Conservation (phyloP, 768 basidiomycete species). For the Mycena sanguinolenta region DNA sequence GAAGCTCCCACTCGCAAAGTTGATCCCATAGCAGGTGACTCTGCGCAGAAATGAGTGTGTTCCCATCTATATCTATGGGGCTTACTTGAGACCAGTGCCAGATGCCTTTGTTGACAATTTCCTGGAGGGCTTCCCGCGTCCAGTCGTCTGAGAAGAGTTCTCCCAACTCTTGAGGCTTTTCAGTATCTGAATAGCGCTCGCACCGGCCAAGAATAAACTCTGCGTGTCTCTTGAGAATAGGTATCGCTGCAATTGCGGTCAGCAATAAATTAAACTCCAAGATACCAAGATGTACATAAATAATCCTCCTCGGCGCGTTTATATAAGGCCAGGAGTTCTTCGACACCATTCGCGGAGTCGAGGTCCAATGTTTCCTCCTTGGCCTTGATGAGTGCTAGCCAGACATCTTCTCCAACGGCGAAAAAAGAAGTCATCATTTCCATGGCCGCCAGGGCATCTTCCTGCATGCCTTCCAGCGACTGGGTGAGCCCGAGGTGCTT, state of each 20-base stretch:
- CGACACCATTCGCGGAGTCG: slow-evolving; percentile 63
- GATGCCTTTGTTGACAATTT: slow-evolving; percentile 68
- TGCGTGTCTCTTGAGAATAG: slow-evolving; percentile 77
- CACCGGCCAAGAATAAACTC: slow-evolving; percentile 67
- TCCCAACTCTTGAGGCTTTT: slow-evolving; percentile 63
- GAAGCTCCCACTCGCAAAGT: slow-evolving; percentile 82
- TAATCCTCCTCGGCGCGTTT: slow-evolving; percentile 81
- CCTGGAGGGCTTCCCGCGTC: slow-evolving; percentile 68
- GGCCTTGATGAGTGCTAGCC: slow-evolving; percentile 75
- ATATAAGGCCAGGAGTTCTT: slow-evolving; percentile 73
- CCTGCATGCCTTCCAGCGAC: slow-evolving; percentile 67
- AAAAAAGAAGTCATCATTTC: slow-evolving; percentile 76
- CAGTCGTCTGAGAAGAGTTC: slow-evolving; percentile 73
- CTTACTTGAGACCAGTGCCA: slow-evolving; percentile 75
- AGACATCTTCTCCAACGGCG: slow-evolving; percentile 78
- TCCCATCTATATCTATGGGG: background rate
- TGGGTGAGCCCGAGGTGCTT: slow-evolving; percentile 76
- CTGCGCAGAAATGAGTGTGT: slow-evolving; percentile 51
- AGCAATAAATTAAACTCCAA: background rate
- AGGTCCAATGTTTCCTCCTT: slow-evolving; percentile 66
- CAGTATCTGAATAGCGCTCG: slow-evolving; percentile 55
- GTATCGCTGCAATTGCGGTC: slow-evolving; percentile 69
- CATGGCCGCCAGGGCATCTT: slow-evolving; percentile 71
- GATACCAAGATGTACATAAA: slow-evolving; percentile 70
- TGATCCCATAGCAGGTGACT: slow-evolving; percentile 79